Base-by-base conservation (phyloP, 2,329 filamentous ascomycete genomes). In the Beauveria sp. region DNA sequence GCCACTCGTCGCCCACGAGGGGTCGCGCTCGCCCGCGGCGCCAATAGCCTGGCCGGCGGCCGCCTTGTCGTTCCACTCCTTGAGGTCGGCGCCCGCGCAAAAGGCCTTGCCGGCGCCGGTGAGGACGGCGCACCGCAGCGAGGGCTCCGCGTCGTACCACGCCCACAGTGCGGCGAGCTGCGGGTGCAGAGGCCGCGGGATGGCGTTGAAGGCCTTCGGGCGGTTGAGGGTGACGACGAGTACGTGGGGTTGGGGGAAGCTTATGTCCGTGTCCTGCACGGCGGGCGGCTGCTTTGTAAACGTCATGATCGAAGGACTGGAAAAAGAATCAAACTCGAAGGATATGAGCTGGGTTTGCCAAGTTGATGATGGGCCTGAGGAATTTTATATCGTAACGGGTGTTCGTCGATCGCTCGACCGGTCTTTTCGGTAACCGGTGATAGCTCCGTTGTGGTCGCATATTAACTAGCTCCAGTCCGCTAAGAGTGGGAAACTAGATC, bases 41-140 rank as follows among this genome's bases (percentile, higher is more conserved):
- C 10, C 7, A 7, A 18, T 34, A 1, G 26, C 7, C 12, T 38
- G 34, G 18, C 30, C 53, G 26, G 54, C 59, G 10, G 54, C 5
- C 34, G 55, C 54, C 34, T 63, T 61, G 18, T 65, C 63, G 34
- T 69, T 70, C 84, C 85, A 88, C 73, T 88, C 86, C 70, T 85
- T 85, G 20, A 90, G 77, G 68, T 89, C 87, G 40, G 85, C 85
- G 18, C 87, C 87, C 0, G 86, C 85, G 70, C 85, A 89, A 68
- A 90, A 90, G 0, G 86, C 85, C 10, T 84, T 76, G 0, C 85
- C 86, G 0, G 75, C 73, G 22, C 87, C 87, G 0, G 86, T 88
- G 51, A 90, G 69, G 2, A 90, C 78, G 51, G 83, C 86, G 68
- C 83, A 85, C 51, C 82, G 81, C 52, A 89, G 78, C 1, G 72